Evolutionary conservation across 257 asterid genomes (phyloP).

Genomic region (Solanum arcanum): DNA sequence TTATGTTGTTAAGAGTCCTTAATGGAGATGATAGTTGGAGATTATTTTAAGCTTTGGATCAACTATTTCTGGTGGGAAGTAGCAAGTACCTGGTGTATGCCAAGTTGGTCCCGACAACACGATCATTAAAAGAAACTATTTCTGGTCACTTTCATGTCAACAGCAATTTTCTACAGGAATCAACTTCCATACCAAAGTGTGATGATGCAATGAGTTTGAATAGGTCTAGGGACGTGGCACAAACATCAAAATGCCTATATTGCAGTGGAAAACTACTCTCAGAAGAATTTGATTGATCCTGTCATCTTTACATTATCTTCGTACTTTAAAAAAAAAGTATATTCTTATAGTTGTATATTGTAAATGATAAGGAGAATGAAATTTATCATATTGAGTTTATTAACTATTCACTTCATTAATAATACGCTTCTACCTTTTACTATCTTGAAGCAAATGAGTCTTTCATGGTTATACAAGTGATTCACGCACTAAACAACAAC

Average conservation of each 20-base stretch:
- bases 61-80: not conserved
- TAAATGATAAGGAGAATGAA: not conserved
- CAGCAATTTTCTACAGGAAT: not conserved
- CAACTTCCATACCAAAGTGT: not conserved
- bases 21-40: not conserved
- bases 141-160: not conserved
- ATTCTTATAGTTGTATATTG: not conserved
- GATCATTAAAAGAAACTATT: not conserved
- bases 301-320: not conserved
- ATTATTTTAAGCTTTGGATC: not conserved
- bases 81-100: not conserved
- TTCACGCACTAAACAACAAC: not conserved
- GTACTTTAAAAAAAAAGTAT: not conserved
- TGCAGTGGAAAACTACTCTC: not conserved
- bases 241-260: not conserved
- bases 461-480: not conserved
- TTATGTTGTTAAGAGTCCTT: not conserved
- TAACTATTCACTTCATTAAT: not conserved
- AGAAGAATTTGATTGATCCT: not conserved
- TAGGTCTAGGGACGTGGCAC: not conserved
- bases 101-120: not conserved
- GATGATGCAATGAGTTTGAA: not conserved
- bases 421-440: not conserved
- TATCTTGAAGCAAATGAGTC: not conserved
- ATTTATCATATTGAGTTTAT: not conserved